Conservation (phyloP, 331 rosid genomes). For the Arachis monticola region DNA sequence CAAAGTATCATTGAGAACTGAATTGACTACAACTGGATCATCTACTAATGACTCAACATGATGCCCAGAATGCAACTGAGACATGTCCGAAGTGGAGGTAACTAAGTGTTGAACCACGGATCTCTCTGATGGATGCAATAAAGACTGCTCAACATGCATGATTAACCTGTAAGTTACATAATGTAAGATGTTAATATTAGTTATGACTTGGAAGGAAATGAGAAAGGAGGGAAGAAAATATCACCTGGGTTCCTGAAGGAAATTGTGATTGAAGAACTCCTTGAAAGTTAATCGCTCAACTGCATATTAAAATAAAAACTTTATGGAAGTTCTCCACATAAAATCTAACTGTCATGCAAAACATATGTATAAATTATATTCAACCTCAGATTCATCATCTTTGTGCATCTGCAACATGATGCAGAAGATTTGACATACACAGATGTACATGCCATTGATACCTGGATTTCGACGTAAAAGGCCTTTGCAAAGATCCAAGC, state of each 20-base stretch:
- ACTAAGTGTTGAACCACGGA: constrained; percentile 40
- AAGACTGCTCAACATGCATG: constrained; percentile 47
- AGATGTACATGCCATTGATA: constrained; percentile 40
- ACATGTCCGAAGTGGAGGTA: constrained; percentile 39
- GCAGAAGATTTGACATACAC: constrained; percentile 23
- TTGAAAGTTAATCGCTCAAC: constrained; percentile 86
- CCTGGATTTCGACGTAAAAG: constrained; percentile 93
- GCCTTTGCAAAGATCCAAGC: constrained; percentile 89
- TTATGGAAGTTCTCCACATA: constrained; percentile 36
- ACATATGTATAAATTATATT: constrained; percentile 12
- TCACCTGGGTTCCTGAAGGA: constrained; percentile 73
- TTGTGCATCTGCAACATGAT: constrained; percentile 15
- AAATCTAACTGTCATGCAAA: constrained; percentile 42
- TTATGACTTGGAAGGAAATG: constrained; percentile 15
- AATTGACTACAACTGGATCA: constrained; percentile 40
- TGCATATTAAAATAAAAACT: constrained; percentile 60
- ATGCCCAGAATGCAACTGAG: constrained; percentile 45
- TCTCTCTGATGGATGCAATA: constrained; percentile 42
- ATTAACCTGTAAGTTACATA: constrained; percentile 52
- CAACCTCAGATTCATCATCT: constrained; percentile 29
- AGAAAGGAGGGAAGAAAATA: constrained; percentile 21
- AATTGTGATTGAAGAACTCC: constrained; percentile 83
- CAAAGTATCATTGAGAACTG: constrained; percentile 33
- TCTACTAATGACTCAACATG: constrained; percentile 42
- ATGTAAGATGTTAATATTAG: constrained; percentile 39